Base-by-base conservation (phyloP, 306 rosid species). In the Datisca glomerata region DNA sequence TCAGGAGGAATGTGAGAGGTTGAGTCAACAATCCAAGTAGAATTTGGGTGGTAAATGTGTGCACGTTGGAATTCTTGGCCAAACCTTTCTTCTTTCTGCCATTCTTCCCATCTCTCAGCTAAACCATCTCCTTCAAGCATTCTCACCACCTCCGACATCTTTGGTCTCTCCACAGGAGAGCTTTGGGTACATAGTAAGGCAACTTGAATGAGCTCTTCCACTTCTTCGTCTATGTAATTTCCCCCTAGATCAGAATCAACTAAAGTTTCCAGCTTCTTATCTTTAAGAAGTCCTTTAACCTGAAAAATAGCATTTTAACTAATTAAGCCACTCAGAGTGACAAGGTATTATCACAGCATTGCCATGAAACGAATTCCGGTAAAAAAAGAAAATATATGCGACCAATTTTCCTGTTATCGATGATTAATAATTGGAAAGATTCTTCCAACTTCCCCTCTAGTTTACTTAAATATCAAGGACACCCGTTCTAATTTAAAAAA, bases 51-150 rank as follows among this genome's bases (percentile, higher is more conserved):
- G 55, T 27, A 69, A 18, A 43, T 12, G 3, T 47, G 49, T 27
- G 18, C 8, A 25, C 23, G 71, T 63, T 63, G 68, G 7, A 38
- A 53, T 27, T 80, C 95, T 56, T 75, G 81, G 23, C 72, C 72
- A 67, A 72, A 59, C 63, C 59, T 68, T 53, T 84, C 95, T 12
- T 72, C 93, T 61, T 80, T 84, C 57, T 91, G 81, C 95, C 95
- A 84, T 39, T 73, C 93, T 65, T 78, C 93, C 93, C 98, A 75
- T 69, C 86, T 80, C 50, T 80, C 89, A 0, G 91, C 79, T 59
- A 83, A 68, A 23, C 93, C 95, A 39, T 89, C 91, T 3, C 94
- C 97, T 75, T 87, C 94, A 18, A 87, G 93, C 97, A 87, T 87
- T 58, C 94, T 73, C 7, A 83, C 94, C 17, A 89, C 84, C 49